These are phyloP conservation scores for Lineolata rhizophorae DNA, from an alignment of 495 filamentous ascomycete species.

Conservation along the genomic window DNA sequence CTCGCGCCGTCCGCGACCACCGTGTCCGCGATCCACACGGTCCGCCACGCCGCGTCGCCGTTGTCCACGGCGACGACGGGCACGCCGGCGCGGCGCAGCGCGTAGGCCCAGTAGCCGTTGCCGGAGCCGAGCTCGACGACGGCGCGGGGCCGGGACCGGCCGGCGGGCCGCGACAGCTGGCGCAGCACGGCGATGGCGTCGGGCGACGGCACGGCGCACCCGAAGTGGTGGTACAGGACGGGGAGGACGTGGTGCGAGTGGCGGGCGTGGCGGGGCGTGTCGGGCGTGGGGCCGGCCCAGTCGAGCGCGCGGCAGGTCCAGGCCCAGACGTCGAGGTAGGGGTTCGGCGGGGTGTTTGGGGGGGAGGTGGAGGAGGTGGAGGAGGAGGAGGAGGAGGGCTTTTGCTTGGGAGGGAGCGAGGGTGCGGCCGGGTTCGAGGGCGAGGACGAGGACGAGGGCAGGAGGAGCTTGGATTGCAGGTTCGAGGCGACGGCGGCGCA, in stretches of 20 bases:
- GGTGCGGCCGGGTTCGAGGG: conserved; percentile 4
- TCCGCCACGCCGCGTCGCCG: conserved; percentile 29
- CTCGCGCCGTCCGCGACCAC: conserved; percentile 22
- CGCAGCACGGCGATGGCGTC: conserved; percentile 28
- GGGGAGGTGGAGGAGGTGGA: too few relatives aligned
- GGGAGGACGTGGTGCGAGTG: conserved; percentile 33
- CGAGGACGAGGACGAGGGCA: conserved; percentile 9
- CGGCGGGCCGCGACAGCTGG: conserved; percentile 14
- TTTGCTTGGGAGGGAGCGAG: conserved; percentile 15
- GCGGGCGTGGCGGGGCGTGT: conserved; percentile 17
- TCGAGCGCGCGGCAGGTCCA: conserved; percentile 25
- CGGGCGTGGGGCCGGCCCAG: conserved; percentile 28
- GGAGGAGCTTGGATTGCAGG: conserved; percentile 18
- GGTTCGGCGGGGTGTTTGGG: too few relatives aligned
- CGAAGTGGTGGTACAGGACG: conserved; percentile 46
- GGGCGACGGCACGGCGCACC: conserved; percentile 34
- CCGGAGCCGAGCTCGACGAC: conserved; percentile 34
- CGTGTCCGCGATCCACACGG: conserved; percentile 36
- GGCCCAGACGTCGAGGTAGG: conserved; percentile 33
- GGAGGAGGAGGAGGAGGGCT: too few relatives aligned
- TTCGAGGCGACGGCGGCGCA: conserved; percentile 26
- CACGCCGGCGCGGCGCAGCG: conserved; percentile 26
- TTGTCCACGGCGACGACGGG: conserved; percentile 27
- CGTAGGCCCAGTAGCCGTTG: conserved; percentile 40
- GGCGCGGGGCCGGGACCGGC: too few relatives aligned